Conservation (phyloP, 2,329 filamentous ascomycete genomes). For the Talaromyces sp. region DNA sequence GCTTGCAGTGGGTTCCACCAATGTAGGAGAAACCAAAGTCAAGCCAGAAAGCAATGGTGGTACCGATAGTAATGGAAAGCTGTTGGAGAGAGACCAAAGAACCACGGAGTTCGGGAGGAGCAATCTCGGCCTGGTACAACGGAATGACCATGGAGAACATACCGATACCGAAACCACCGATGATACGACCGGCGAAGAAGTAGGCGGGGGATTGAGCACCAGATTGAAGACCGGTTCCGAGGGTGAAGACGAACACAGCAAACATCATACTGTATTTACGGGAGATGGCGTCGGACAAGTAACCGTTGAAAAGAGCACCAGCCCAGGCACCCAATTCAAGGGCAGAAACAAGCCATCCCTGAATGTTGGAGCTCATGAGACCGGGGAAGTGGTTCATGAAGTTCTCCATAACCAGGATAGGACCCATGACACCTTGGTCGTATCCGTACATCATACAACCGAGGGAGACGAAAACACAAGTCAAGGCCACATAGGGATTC, state of each 20-base stretch:
- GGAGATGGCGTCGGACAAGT: constrained; percentile 30
- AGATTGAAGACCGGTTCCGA: constrained; percentile 23
- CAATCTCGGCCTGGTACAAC: constrained; percentile 30
- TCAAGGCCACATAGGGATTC: constrained; percentile 42
- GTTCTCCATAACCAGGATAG: constrained; percentile 37
- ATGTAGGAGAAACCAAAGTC: constrained; percentile 18
- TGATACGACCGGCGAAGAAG: constrained; percentile 29
- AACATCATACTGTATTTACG: constrained; percentile 35
- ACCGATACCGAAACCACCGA: constrained; percentile 30
- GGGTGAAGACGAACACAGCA: constrained; percentile 34
- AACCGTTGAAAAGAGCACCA: constrained; percentile 31
- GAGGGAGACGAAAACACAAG: constrained; percentile 35
- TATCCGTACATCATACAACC: constrained; percentile 36
- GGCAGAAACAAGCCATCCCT: constrained; percentile 22
- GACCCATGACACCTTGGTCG: constrained; percentile 36
- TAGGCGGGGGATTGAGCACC: constrained; percentile 29
- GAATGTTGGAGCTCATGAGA: constrained; percentile 27
- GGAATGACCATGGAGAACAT: constrained; percentile 33
- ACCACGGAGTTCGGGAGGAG: constrained; percentile 17
- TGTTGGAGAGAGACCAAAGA: constrained; percentile 17
- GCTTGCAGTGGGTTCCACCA: constrained; percentile 13
- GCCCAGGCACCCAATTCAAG: constrained; percentile 37
- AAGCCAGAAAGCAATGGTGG: constrained; percentile 18
- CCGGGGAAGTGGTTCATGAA: constrained; percentile 35
- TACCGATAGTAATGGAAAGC: constrained; percentile 19